Percentiles rank a stretch among this genome's conserved stretches.
Evolutionary conservation across 805 yeast genomes (phyloP).

Genomic region (Suhomyces sp.): DNA sequence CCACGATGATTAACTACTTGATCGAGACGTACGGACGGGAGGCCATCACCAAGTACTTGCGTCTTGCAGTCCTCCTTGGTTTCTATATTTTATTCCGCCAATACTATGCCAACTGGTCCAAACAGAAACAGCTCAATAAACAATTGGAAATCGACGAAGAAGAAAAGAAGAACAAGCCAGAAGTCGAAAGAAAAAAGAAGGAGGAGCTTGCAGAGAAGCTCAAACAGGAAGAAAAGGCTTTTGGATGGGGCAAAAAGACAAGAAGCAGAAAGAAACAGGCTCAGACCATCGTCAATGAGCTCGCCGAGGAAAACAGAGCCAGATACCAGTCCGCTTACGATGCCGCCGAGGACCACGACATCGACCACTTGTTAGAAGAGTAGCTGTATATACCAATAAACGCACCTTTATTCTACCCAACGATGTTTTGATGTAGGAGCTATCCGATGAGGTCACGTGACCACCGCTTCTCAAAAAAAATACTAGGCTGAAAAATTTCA

Average conservation of each 20-base stretch:
- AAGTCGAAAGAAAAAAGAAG: conserved; percentile 33
- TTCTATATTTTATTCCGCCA: conserved; percentile 61
- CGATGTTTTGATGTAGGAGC: neutral
- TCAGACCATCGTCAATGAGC: conserved; percentile 51
- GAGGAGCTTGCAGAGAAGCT: conserved; percentile 28
- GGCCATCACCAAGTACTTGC: conserved; percentile 44
- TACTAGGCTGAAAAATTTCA: conserved; percentile 6
- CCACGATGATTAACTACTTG: neutral
- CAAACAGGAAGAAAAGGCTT: conserved; percentile 42
- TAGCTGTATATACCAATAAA: conserved; percentile 14
- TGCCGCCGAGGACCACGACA: conserved; percentile 61
- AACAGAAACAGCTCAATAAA: conserved; percentile 48
- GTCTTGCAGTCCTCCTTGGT: conserved; percentile 53
- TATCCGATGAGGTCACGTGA: conserved; percentile 3
- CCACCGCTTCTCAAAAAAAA: conserved; percentile 3
- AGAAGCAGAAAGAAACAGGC: conserved; percentile 57
- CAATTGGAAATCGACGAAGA: conserved; percentile 48
- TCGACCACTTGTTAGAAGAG: conserved; percentile 65
- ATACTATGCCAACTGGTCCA: conserved; percentile 54
- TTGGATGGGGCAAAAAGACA: conserved; percentile 83
- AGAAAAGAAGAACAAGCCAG: conserved; percentile 37
- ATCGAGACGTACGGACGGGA: conserved; percentile 16
- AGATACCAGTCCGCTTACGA: conserved; percentile 45
- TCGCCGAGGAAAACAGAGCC: conserved; percentile 35
- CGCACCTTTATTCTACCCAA: neutral